These are phyloP conservation scores for Botrytis hyacinthi DNA, from an alignment of 2,329 filamentous ascomycete genomes.

Conservation along the genomic window DNA sequence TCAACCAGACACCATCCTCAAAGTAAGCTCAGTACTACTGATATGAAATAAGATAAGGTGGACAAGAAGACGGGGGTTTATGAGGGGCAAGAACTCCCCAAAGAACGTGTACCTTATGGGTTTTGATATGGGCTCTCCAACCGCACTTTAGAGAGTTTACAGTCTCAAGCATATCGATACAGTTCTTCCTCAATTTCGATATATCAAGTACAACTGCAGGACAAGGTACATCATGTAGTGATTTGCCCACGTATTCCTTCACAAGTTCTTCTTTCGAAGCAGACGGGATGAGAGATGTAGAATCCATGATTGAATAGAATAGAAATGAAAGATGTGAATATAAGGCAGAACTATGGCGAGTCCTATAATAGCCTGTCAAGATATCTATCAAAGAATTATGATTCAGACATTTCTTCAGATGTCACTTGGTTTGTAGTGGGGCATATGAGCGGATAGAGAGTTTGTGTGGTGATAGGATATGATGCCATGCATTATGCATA, in stretches of 20 bases:
- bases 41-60: neutral
- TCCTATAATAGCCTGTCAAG: neutral
- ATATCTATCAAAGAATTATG: neutral
- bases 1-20: neutral
- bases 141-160: conserved; percentile 56
- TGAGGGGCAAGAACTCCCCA: neutral
- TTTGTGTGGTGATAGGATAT: neutral
- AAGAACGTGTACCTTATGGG: conserved; percentile 63
- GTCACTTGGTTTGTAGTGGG: conserved; percentile 2
- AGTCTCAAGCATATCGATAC: conserved; percentile 67
- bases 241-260: conserved; percentile 56
- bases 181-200: conserved; percentile 65
- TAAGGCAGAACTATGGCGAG: neutral
- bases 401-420: neutral
- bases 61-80: neutral
- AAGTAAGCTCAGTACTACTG: neutral
- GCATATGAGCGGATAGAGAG: neutral
- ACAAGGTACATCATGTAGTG: conserved; percentile 58
- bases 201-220: conserved; percentile 69
- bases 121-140: conserved; percentile 79
- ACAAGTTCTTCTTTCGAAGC: conserved; percentile 42
- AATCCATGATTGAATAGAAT: conserved; percentile 29
- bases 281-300: conserved; percentile 30
- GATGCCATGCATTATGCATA: conserved; percentile 1
- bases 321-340: neutral